Conservation (phyloP, 345 rosid species). For the Eucalyptus regnans region DNA sequence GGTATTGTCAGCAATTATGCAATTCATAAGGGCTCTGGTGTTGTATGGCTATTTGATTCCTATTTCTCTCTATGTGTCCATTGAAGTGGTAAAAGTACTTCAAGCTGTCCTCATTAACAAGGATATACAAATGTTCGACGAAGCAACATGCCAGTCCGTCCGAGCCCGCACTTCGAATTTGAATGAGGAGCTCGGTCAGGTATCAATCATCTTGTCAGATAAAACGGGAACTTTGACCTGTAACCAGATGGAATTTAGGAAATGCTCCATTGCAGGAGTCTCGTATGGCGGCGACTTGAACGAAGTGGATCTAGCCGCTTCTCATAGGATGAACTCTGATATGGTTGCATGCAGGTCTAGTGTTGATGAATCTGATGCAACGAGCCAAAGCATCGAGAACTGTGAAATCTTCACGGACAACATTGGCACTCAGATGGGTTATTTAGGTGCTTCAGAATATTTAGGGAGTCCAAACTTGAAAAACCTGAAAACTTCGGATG, state of each 20-base stretch:
- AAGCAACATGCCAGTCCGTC: constrained; percentile 38
- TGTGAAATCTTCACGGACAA: neutral
- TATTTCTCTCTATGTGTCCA: constrained; percentile 72
- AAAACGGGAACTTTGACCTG: constrained; percentile 88
- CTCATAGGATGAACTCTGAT: constrained; percentile 37
- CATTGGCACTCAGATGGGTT: neutral
- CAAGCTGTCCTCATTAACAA: constrained; percentile 62
- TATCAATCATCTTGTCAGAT: constrained; percentile 59
- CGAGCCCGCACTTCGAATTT: constrained; percentile 65
- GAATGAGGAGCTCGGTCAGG: constrained; percentile 80
- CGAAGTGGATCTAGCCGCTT: constrained; percentile 59
- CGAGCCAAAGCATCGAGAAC: constrained; percentile 11
- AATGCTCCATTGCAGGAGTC: constrained; percentile 71
- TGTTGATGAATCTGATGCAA: neutral
- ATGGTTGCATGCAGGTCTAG: neutral
- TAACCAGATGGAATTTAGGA: constrained; percentile 75
- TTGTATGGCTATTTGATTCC: constrained; percentile 82
- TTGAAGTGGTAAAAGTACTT: constrained; percentile 61
- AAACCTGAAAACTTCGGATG: neutral
- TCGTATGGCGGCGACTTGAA: constrained; percentile 47
- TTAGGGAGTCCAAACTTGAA: neutral
- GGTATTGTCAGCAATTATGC: constrained; percentile 23
- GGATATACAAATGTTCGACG: constrained; percentile 53
- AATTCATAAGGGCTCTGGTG: constrained; percentile 50
- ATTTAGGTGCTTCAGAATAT: neutral